Evolutionary conservation across 2,329 filamentous ascomycete genomes (phyloP), one percentile per base, ranked within the genome.

Genomic region (Phaeomoniella chlamydospora): DNA sequence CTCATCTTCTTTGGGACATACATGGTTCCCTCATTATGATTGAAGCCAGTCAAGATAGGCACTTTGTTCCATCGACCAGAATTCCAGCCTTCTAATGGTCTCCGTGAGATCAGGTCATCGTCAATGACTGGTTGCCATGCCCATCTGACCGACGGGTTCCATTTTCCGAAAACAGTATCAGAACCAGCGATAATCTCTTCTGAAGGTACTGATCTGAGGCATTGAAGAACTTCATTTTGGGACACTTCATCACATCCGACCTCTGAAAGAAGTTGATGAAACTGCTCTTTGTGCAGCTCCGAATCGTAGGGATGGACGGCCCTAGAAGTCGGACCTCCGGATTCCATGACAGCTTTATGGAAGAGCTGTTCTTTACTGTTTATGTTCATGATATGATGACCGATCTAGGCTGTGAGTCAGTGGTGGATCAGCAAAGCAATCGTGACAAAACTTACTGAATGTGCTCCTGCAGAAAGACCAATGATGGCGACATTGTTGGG

Each of bases 91-190:
- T 64, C 50, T 6, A 67, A 69, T 2, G 64, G 66, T 41, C 63
- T 67, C 5, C 64, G 61, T 6, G 57, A 55, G 13, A 78, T 57
- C 35, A 77, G 64, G 45, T 75, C 69, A 1, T 68, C 67, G 43
- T 79, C 74, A 18, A 74, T 48, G 6, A 62, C 53, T 1, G 64
- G 78, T 46, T 82, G 79, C 56, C 81, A 84, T 1, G 80, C 63
- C 64, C 64, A 68, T 17, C 59, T 52, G 1, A 66, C 48, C 5
- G 59, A 63, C 0, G 61, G 56, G 6, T 12, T 17, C 32, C 32
- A 34, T 34, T 34, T 12, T 16, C n/a, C 10, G 17, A 15, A 18
- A 17, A 34, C 16, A 51, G 37, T 41, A 41, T 74, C 50, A 53
- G 83, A 62, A 15, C 55, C 55, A 1, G 57, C 45, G 39, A 77